Percentiles rank a stretch among this genome's conserved stretches.
Evolutionary conservation across 495 filamentous ascomycete genomes (phyloP).

Genomic region (Daldinia concentrica): DNA sequence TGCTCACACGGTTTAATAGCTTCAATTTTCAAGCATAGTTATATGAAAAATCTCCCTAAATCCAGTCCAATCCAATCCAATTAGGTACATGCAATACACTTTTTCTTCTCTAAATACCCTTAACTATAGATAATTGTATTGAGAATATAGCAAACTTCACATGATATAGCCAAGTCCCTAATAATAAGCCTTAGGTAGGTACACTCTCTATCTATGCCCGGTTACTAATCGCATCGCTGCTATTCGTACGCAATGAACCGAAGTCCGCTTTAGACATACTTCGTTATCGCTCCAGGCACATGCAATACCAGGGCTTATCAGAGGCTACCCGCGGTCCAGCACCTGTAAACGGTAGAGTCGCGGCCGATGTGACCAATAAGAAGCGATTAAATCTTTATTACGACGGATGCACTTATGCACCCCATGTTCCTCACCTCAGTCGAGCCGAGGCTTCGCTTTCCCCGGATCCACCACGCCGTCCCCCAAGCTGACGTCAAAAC

Average conservation of each 20-base stretch:
- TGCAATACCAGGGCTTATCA: slow-evolving; percentile 7
- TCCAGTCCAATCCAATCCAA: too few species aligned
- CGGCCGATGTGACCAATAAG: slow-evolving; percentile 27
- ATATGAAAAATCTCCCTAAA: too few species aligned
- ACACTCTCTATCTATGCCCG: too few species aligned
- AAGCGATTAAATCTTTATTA: slow-evolving; percentile 21
- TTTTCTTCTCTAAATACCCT: too few species aligned
- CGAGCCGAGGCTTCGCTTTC: slow-evolving; percentile 33
- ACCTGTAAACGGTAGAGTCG: background rate
- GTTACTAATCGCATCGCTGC: background rate
- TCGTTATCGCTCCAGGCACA: background rate
- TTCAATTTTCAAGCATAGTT: too few species aligned
- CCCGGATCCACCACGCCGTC: slow-evolving; percentile 13
- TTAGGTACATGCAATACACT: too few species aligned
- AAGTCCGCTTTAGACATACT: background rate
- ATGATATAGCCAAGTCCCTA: too few species aligned
- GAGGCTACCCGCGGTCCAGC: background rate
- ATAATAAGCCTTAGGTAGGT: too few species aligned
- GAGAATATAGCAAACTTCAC: too few species aligned
- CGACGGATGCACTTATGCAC: background rate
- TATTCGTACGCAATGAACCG: background rate
- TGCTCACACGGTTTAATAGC: too few species aligned
- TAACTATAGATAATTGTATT: too few species aligned
- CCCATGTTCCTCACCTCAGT: background rate
- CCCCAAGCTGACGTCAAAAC: slow-evolving; percentile 18